Evolutionary conservation across 2,329 filamentous ascomycete species (phyloP).

Genomic region (Ophiostoma novo-ulmi): DNA sequence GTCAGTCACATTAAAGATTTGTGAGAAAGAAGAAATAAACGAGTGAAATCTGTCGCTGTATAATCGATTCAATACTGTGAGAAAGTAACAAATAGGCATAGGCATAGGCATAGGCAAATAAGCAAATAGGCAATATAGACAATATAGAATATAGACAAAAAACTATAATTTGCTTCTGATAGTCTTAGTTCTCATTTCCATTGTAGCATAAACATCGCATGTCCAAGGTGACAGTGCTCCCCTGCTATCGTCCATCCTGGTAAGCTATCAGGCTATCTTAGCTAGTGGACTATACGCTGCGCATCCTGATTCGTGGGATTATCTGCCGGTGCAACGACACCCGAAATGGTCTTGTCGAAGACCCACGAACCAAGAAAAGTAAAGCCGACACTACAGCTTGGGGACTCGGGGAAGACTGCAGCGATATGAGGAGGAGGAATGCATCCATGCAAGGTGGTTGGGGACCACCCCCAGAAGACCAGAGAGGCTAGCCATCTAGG

Average conservation of each 20-base stretch:
- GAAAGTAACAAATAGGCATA: too few relatives aligned
- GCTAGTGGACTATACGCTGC: not conserved
- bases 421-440: not conserved
- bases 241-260: not conserved
- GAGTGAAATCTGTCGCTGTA: not conserved
- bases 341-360: not conserved
- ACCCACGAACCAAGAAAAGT: not conserved
- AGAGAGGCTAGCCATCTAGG: not conserved
- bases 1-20: too few relatives aligned
- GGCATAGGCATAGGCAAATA: too few relatives aligned
- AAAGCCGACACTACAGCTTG: not conserved
- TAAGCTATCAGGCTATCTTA: not conserved
- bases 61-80: too few relatives aligned
- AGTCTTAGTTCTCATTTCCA: not conserved
- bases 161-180: not conserved
- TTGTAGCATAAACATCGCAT: not conserved
- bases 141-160: too few relatives aligned
- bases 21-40: not conserved
- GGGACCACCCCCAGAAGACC: not conserved
- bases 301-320: slow-evolving; percentile 19
- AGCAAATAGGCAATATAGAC: too few relatives aligned
- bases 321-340: slow-evolving; percentile 8
- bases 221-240: not conserved
- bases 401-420: not conserved
- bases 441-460: not conserved